Evolutionary conservation across 108 stramenopile species (phyloP).

Genomic region (Aurantiochytrium sp.): DNA sequence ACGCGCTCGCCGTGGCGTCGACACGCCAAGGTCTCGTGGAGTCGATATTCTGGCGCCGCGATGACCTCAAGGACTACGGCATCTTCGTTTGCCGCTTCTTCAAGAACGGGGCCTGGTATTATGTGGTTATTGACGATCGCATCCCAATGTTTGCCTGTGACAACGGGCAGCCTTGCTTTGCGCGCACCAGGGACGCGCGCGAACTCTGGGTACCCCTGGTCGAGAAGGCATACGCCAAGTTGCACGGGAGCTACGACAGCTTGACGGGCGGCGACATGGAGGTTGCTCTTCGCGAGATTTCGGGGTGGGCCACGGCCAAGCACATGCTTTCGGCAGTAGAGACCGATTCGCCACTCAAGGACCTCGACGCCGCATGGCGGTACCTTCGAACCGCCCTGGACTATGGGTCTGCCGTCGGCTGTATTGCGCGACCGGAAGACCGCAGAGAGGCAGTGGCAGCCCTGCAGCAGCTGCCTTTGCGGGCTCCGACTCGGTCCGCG

Average conservation of each 20-base stretch:
- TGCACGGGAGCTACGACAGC: slow-evolving; percentile 31
- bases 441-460: neutral
- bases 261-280: neutral
- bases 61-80: slow-evolving; percentile 14
- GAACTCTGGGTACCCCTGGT: slow-evolving; percentile 38
- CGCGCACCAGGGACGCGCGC: neutral
- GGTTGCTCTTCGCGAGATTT: neutral
- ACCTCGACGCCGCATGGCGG: neutral
- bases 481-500: neutral
- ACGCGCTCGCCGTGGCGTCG: neutral
- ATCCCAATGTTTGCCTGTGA: neutral
- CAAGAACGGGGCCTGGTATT: neutral
- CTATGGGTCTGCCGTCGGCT: neutral
- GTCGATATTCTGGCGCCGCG: neutral
- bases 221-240: slow-evolving; percentile 46
- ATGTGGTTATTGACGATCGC: neutral
- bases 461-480: neutral
- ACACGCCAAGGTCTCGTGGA: neutral
- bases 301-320: neutral
- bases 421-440: neutral
- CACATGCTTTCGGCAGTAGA: neutral
- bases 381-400: neutral
- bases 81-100: slow-evolving; percentile 14
- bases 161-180: neutral
- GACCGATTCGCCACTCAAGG: neutral